Base-by-base conservation (phyloP, 179 eudicot genomes). In the Amaranthus tricolor region DNA sequence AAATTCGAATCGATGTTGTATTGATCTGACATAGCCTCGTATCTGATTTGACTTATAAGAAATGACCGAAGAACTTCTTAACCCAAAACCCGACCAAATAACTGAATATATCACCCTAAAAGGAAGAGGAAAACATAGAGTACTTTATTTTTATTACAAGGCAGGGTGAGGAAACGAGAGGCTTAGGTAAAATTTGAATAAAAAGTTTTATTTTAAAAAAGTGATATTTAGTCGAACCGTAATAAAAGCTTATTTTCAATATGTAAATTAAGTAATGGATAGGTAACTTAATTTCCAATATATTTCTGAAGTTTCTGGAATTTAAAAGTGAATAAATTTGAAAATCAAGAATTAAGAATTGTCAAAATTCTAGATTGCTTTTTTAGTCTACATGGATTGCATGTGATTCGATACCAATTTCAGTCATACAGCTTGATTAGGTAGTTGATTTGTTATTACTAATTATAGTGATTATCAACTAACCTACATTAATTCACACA, bases 251-350 rank as follows among this genome's bases (percentile, higher is more conserved):
- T n/a, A n/a, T n/a, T n/a, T n/a, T 31, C 2, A 31, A 31, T 31
- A 31, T 31, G 1, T 31, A 31, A 31, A 1, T 31, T 31, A 31
- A 31, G 40, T 31, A 31, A 31, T 31, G 1, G 1, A 74, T 61
- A 70, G 70, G 19, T 50, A 31, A 31, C 40, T 31, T 2, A 31
- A 73, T 19, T 73, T 24, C 76, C 59, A 20, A 50, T 47, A 51
- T 19, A 31, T 54, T 56, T 31, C 44, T 70, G 73, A 70, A 70
- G 73, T 55, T 70, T 70, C 63, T 70, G 52, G 13, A 31, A 31
- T 31, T 31, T 0, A 7, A 16, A 10, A 20, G 61, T n/a, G 54
- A 44, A 53, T 54, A 70, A 54, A 0, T 55, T 24, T 69, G 73
- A 68, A 6, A 20, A 21, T 48, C 68, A 4, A 31, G 20, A 0